Percentiles rank a stretch among this genome's conserved stretches.
phyloP scores from a whole-genome alignment of 768 basidiomycete genomes.

The Obba rivulosa region DNA sequence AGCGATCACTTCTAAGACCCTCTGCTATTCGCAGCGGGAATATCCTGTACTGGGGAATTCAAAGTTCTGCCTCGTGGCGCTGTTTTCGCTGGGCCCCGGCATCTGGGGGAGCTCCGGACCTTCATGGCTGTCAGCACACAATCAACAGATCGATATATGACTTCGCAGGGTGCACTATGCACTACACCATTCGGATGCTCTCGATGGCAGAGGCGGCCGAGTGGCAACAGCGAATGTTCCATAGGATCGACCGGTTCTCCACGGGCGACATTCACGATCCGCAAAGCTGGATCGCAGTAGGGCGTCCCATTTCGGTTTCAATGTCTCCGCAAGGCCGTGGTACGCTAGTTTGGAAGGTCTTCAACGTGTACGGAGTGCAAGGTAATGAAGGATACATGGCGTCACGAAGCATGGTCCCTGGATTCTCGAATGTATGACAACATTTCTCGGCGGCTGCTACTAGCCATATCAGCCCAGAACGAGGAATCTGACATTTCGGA shows the following conservation, averaged over 20 bases:
- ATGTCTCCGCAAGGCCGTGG: conserved; percentile 14
- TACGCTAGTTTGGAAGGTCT: conserved; percentile 10
- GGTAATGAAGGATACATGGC: conserved; percentile 9
- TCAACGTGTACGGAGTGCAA: background rate
- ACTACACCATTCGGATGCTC: conserved; percentile 1
- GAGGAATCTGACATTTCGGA: no score
- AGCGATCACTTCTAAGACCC: no score
- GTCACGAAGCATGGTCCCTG: background rate
- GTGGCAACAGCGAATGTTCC: background rate
- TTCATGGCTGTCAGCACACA: conserved; percentile 25
- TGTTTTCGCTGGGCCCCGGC: conserved; percentile 19
- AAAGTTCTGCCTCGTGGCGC: conserved; percentile 25
- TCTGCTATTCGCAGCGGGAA: conserved; percentile 26
- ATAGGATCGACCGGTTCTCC: no score
- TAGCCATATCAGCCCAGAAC: no score
- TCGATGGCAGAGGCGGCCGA: background rate
- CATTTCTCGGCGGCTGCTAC: no score
- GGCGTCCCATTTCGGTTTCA: conserved; percentile 4
- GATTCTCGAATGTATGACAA: conserved; percentile 1
- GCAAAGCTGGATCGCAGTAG: conserved; percentile 2
- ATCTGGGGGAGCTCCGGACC: conserved; percentile 17
- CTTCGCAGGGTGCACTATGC: conserved; percentile 2
- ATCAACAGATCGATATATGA: conserved; percentile 2
- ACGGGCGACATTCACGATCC: no score
- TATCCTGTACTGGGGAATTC: conserved; percentile 25